Base-by-base conservation (phyloP, 2,329 filamentous ascomycete genomes). In the Colletotrichum karsti region DNA sequence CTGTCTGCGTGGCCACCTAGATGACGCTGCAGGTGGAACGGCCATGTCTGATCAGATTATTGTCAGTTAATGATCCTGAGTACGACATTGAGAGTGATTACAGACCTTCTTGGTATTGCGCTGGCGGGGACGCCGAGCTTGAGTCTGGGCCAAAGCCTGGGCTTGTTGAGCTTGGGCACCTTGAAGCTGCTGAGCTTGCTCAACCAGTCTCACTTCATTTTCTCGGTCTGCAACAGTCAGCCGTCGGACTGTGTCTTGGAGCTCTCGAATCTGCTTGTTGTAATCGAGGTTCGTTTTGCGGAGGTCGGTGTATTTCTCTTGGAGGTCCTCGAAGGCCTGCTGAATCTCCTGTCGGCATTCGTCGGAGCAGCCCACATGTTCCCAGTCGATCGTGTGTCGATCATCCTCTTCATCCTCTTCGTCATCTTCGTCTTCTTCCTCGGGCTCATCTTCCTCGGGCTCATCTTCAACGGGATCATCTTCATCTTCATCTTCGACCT, bases 41-140 rank as follows among this genome's bases (percentile, higher is more conserved):
- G 63, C 67, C 67, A 69, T 0, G 63, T 69, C 62, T 64, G 7
- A 3, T 10, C 5, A 26, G 10, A 9, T 18, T 1, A 9, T 5
- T 18, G 35, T 64, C 12, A 64, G 61, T 22, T 13, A 5, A 41
- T 12, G 15, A 13, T 18, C 5, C 5, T 7, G n/a, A 9, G n/a
- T n/a, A n/a, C n/a, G n/a, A n/a, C n/a, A n/a, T n/a, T n/a, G n/a
- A 18, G 22, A 35, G 10, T 15, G 35, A 50, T 3, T 9, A 22
- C 61, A 35, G 22, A 59, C 61, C 35, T 54, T 64, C 9, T 30
- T 28, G 7, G 44, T 60, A 15, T 60, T 39, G 28, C 57, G 37
- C 33, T 60, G 44, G 15, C 44, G 9, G 13, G 24, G 15, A 7
- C 4, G 20, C 15, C 13, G 8, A 30, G 7, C 6, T 42, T 35